Evolutionary conservation across 805 yeast genomes (phyloP).

Genomic region (Ogataea populi-albae): DNA sequence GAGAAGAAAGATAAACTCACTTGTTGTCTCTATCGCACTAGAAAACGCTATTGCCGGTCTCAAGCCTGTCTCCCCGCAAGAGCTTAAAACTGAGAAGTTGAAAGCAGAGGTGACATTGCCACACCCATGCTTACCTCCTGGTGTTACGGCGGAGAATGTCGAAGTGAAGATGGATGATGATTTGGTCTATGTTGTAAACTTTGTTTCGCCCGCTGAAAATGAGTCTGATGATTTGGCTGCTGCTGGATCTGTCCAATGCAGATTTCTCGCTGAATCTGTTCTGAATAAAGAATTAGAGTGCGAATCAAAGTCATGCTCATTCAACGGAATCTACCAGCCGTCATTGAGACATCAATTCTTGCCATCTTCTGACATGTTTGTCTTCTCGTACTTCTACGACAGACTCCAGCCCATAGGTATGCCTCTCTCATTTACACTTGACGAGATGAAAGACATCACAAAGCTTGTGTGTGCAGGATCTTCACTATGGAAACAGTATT

Average conservation of each 20-base stretch:
- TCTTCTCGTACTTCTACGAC: conserved; percentile 94
- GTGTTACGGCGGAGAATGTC: conserved; percentile 55
- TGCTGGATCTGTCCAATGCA: conserved; percentile 80
- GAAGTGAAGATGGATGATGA: conserved; percentile 51
- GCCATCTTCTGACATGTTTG: conserved; percentile 69
- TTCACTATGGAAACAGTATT: conserved; percentile 63
- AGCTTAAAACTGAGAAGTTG: conserved; percentile 36
- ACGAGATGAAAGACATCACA: conserved; percentile 80
- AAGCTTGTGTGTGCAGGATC: conserved; percentile 83
- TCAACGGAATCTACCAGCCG: conserved; percentile 97
- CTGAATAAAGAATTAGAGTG: conserved; percentile 84
- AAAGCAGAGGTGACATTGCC: conserved; percentile 45
- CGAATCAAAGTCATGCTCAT: conserved; percentile 78
- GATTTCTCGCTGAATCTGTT: conserved; percentile 75
- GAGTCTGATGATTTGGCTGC: conserved; percentile 28
- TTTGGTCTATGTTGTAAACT: conserved; percentile 31
- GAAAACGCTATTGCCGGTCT: conserved; percentile 27
- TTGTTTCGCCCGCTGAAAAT: conserved; percentile 29
- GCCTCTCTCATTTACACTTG: conserved; percentile 84
- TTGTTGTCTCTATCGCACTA: conserved; percentile 43
- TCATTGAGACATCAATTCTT: conserved; percentile 77
- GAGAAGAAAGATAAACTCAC: conserved; percentile 71
- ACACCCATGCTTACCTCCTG: conserved; percentile 91
- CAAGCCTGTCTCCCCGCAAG: conserved; percentile 29
- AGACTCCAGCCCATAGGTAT: conserved; percentile 91